Evolutionary conservation across 345 rosid genomes (phyloP).

Genomic region (Ceriops tagal): DNA sequence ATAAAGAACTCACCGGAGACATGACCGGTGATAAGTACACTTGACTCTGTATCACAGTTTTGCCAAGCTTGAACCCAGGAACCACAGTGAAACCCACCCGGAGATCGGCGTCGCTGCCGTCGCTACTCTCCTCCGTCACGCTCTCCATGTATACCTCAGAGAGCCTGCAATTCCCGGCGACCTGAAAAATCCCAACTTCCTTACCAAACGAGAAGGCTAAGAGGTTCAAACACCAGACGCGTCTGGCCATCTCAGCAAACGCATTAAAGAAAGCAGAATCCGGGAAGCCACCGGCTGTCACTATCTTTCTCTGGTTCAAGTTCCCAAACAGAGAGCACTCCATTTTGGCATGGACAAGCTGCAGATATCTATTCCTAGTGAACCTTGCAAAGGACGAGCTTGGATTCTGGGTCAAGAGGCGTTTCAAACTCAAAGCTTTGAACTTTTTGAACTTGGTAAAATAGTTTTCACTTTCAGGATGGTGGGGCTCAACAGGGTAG

Average conservation of each 20-base stretch:
- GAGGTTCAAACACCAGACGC: conserved; percentile 75
- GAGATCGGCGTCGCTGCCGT: conserved; percentile 30
- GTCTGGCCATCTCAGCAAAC: conserved; percentile 72
- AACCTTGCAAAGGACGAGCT: conserved; percentile 51
- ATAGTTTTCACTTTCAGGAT: conserved; percentile 18
- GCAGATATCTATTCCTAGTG: conserved; percentile 55
- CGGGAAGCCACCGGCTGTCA: conserved; percentile 68
- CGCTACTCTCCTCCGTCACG: conserved; percentile 52
- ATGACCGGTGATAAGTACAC: conserved; percentile 60
- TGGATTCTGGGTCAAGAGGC: conserved; percentile 52
- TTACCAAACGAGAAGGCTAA: conserved; percentile 58
- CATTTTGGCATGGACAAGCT: conserved; percentile 89
- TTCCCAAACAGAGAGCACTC: conserved; percentile 90
- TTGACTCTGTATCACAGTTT: conserved; percentile 63
- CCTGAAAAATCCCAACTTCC: conserved; percentile 63
- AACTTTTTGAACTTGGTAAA: conserved; percentile 48
- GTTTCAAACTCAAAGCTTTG: conserved; percentile 42
- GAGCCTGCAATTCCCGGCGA: conserved; percentile 58
- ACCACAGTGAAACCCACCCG: conserved; percentile 84
- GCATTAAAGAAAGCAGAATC: conserved; percentile 63
- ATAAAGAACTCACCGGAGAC: conserved; percentile 27
- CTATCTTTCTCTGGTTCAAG: conserved; percentile 73
- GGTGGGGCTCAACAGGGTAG: conserved; percentile 2
- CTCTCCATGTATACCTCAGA: conserved; percentile 92
- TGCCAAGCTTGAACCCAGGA: conserved; percentile 88